These are phyloP conservation scores for Zangia roseola DNA, from an alignment of 768 basidiomycete genomes.

Conservation along the genomic window DNA sequence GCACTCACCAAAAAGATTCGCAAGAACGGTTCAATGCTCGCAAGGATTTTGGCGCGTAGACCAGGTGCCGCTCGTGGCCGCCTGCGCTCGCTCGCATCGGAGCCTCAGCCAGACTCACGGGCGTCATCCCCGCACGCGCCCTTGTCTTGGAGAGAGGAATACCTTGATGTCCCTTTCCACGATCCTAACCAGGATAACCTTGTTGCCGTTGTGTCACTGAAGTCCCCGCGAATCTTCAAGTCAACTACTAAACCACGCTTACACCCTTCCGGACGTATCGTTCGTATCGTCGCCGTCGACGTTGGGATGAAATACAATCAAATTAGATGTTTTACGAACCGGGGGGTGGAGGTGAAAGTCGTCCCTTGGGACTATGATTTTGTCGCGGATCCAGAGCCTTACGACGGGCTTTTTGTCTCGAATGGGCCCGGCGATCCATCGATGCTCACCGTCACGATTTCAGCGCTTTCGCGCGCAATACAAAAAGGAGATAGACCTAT, in stretches of 20 bases:
- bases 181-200: conserved; percentile 91
- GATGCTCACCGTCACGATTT: conserved; percentile 71
- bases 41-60: conserved; percentile 72
- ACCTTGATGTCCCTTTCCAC: conserved; percentile 74
- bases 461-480: conserved; percentile 63
- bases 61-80: conserved; percentile 42
- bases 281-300: conserved; percentile 89
- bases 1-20: conserved; percentile 95
- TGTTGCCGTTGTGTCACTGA: conserved; percentile 84
- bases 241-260: conserved; percentile 53
- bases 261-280: conserved; percentile 75
- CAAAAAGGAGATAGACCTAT: conserved; percentile 79
- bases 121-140: conserved; percentile 53
- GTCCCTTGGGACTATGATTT: conserved; percentile 98
- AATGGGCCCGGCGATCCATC: conserved; percentile 98
- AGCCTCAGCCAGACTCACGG: conserved; percentile 43
- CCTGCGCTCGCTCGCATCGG: conserved; percentile 32
- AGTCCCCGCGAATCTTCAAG: conserved; percentile 64
- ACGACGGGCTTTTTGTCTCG: conserved; percentile 94
- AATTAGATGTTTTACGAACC: conserved; percentile 89
- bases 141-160: conserved; percentile 79
- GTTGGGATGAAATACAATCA: conserved; percentile 99
- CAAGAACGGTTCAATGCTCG: conserved; percentile 92
- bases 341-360: conserved; percentile 95
- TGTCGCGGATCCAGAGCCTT: conserved; percentile 71